Conservation (phyloP, 805 yeast genomes). For the Sugiyamaella americana region DNA sequence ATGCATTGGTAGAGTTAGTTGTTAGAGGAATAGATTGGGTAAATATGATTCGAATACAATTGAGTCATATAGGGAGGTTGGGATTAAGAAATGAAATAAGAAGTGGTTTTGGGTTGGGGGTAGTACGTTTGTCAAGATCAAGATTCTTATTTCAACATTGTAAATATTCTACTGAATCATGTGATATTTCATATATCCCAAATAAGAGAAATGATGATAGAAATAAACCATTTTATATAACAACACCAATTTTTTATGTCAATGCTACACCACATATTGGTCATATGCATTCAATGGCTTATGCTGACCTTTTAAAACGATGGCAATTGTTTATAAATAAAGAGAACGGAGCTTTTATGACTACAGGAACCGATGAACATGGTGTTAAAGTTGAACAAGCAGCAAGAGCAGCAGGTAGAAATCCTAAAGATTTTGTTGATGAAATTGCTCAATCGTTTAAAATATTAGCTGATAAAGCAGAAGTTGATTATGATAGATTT, state of each 20-base stretch:
- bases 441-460: conserved; percentile 57
- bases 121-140: no score
- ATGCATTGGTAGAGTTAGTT: no score
- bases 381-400: conserved; percentile 91
- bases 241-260: conserved; percentile 94
- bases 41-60: no score
- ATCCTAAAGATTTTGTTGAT: conserved; percentile 70
- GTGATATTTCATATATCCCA: background rate
- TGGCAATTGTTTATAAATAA: conserved; percentile 48
- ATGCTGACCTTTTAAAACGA: conserved; percentile 71
- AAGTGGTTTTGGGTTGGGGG: no score
- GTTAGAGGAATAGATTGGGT: no score
- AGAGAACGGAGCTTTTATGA: conserved; percentile 33
- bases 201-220: background rate
- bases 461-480: conserved; percentile 50
- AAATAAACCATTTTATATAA: conserved; percentile 42
- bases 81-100: no score
- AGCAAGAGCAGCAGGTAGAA: conserved; percentile 48
- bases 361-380: conserved; percentile 97
- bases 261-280: conserved; percentile 95
- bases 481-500: conserved; percentile 64
- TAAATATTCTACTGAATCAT: no score
- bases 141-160: no score
- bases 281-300: conserved; percentile 79
- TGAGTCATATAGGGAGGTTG: no score